These are phyloP conservation scores for Solanum arcanum DNA, from an alignment of 257 asterid genomes.

Conservation along the genomic window DNA sequence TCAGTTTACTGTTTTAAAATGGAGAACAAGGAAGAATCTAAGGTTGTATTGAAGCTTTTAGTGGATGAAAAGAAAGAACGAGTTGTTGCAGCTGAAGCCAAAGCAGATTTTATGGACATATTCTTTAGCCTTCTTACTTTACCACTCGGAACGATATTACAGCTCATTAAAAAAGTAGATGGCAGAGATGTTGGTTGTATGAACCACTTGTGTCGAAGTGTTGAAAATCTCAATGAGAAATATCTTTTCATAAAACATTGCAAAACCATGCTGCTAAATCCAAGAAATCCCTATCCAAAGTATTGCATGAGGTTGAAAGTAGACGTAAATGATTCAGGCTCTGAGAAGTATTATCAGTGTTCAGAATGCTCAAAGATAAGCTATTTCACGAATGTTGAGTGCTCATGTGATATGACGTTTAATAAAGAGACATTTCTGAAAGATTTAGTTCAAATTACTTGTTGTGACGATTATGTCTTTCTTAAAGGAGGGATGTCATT, in stretches of 20 bases:
- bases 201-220: neutral
- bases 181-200: neutral
- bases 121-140: neutral
- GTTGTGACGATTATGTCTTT: neutral
- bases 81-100: constrained; percentile 1
- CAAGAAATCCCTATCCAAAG: neutral
- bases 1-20: neutral
- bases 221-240: neutral
- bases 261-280: neutral
- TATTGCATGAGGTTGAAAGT: neutral
- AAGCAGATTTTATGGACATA: neutral
- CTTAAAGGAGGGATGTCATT: neutral
- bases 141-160: neutral
- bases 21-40: neutral
- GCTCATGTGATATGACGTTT: neutral
- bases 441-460: neutral
- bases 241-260: neutral
- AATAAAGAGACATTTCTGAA: neutral
- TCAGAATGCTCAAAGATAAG: neutral
- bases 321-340: neutral
- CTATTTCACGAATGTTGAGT: neutral
- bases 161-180: neutral
- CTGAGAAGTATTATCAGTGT: neutral
- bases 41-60: neutral
- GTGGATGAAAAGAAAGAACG: neutral